Percentiles rank a stretch among this genome's conserved stretches.
phyloP scores from a whole-genome alignment of 2,329 filamentous ascomycete genomes.

The Capronia coronata region DNA sequence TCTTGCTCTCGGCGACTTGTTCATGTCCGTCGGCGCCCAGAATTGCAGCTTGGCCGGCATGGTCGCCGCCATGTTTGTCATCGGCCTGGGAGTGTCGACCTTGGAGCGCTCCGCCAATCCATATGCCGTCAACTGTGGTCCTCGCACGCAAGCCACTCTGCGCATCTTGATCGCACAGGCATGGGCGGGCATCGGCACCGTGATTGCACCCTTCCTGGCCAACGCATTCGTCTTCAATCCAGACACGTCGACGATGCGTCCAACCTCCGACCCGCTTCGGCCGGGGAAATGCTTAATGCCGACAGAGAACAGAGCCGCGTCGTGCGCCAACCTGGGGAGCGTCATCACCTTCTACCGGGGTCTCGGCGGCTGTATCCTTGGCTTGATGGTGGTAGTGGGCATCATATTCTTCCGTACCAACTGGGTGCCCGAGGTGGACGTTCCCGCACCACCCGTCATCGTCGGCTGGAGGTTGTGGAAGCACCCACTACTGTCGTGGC shows the following conservation, averaged over 20 bases:
- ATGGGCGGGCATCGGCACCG: conserved; percentile 68
- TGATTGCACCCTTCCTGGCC: conserved; percentile 66
- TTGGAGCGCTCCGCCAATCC: conserved; percentile 73
- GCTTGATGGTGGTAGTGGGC: conserved; percentile 49
- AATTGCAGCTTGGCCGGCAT: conserved; percentile 20
- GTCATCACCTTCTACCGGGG: conserved; percentile 75
- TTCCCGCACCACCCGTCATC: conserved; percentile 55
- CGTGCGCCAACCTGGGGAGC: conserved; percentile 47
- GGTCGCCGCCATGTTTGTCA: conserved; percentile 55
- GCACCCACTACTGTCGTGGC: conserved; percentile 33
- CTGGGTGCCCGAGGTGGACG: conserved; percentile 66
- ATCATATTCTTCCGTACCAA: conserved; percentile 54
- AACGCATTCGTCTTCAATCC: conserved; percentile 56
- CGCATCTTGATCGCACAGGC: conserved; percentile 71
- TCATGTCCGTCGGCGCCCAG: conserved; percentile 31
- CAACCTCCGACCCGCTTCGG: conserved; percentile 14
- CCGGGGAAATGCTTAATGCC: conserved; percentile 22
- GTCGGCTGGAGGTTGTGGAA: conserved; percentile 31
- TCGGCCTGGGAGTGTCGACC: conserved; percentile 65
- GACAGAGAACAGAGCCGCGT: conserved; percentile 47
- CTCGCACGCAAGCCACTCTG: conserved; percentile 66
- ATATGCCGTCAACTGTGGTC: conserved; percentile 69
- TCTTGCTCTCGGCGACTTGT: conserved; percentile 69
- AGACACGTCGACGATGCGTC: conserved; percentile 14
- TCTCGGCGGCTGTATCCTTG: conserved; percentile 63